These are phyloP conservation scores for Tanacetum coccineum DNA, from an alignment of 129 eudicot species.

Conservation along the genomic window DNA sequence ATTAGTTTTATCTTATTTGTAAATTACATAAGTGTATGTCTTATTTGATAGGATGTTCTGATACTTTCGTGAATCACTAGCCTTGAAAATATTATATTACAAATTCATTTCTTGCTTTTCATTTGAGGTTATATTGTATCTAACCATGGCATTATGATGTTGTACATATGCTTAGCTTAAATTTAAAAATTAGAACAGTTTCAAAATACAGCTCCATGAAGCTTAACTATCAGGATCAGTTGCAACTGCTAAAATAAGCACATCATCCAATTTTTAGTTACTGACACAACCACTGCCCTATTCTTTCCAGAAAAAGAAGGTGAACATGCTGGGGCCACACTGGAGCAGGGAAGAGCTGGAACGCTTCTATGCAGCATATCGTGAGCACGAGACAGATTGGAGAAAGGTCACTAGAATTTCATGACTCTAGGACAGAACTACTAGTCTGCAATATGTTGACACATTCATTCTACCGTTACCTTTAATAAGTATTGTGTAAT, in stretches of 20 bases:
- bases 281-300: conserved; percentile 16
- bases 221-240: conserved; percentile 8
- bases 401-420: conserved; percentile 58
- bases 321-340: conserved; percentile 78
- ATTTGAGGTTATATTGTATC: conserved; percentile 12
- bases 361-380: conserved; percentile 84
- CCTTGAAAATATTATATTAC: neutral
- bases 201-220: conserved; percentile 9
- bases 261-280: conserved; percentile 1
- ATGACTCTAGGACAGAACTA: neutral
- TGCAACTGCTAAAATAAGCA: conserved; percentile 25
- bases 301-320: conserved; percentile 74
- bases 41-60: neutral
- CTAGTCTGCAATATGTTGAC: conserved; percentile 20
- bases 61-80: neutral
- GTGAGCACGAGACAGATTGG: conserved; percentile 94
- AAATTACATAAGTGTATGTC: neutral
- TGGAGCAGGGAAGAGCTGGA: conserved; percentile 91
- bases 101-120: conserved; percentile 8
- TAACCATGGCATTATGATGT: conserved; percentile 15
- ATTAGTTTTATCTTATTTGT: neutral
- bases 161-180: neutral
- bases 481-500: conserved; percentile 1
- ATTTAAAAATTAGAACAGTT: neutral
- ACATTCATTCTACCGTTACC: conserved; percentile 7